Conservation (phyloP, 2,329 filamentous ascomycete species). For the Penicillium sp. region DNA sequence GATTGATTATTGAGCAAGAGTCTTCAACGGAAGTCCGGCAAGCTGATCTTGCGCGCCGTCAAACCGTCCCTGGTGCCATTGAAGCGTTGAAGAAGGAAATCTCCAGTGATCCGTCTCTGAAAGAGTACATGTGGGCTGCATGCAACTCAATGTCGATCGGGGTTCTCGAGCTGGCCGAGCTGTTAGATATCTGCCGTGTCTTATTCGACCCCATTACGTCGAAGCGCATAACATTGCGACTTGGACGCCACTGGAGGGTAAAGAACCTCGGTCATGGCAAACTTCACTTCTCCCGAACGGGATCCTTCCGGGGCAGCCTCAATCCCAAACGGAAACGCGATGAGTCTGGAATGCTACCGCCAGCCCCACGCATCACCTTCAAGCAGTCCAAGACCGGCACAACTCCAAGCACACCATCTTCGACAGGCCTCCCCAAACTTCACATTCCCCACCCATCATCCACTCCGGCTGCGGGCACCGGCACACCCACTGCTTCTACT, state of each 20-base stretch:
- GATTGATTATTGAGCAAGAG: slow-evolving; percentile 60
- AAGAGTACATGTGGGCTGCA: slow-evolving; percentile 56
- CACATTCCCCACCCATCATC: slow-evolving; percentile 35
- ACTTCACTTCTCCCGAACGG: slow-evolving; percentile 43
- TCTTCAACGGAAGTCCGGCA: slow-evolving; percentile 52
- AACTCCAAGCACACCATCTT: slow-evolving; percentile 25
- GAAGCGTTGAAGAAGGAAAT: slow-evolving; percentile 56
- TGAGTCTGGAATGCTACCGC: slow-evolving; percentile 34
- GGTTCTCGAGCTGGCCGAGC: slow-evolving; percentile 54
- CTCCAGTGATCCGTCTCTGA: slow-evolving; percentile 48
- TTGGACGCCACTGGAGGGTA: slow-evolving; percentile 58
- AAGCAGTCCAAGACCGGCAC: slow-evolving; percentile 39
- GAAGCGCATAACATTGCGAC: slow-evolving; percentile 50
- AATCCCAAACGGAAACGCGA: slow-evolving; percentile 43
- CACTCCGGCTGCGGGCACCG: slow-evolving; percentile 25
- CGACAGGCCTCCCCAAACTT: slow-evolving; percentile 29
- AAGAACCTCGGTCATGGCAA: slow-evolving; percentile 51
- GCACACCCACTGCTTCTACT: slow-evolving; percentile 28
- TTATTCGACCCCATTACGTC: slow-evolving; percentile 55
- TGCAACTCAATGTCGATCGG: slow-evolving; percentile 53
- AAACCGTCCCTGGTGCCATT: slow-evolving; percentile 59
- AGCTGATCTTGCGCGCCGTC: slow-evolving; percentile 53
- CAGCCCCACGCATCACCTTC: slow-evolving; percentile 42
- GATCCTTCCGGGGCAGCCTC: slow-evolving; percentile 38
- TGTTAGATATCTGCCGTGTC: slow-evolving; percentile 57